Percentiles rank a stretch among this genome's conserved stretches.
Evolutionary conservation across 2,329 filamentous ascomycete genomes (phyloP).

Genomic region (Ambrosiella beaveri): DNA sequence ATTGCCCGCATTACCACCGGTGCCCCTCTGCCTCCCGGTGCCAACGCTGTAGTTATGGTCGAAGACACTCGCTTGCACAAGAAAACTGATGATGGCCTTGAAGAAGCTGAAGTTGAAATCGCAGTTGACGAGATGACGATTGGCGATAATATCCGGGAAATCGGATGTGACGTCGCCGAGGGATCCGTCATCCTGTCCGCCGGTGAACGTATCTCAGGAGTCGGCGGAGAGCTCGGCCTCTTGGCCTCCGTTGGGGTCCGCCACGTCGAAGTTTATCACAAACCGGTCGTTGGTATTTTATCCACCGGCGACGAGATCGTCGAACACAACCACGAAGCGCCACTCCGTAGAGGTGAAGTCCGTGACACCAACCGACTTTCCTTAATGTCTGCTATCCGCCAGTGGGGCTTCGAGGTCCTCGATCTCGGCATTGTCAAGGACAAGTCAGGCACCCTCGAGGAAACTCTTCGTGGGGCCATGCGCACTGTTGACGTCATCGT

Average conservation of each 20-base stretch:
- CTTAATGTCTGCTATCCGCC: constrained; percentile 57
- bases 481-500: constrained; percentile 65
- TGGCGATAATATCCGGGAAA: constrained; percentile 78
- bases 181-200: constrained; percentile 54
- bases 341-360: constrained; percentile 64
- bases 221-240: constrained; percentile 82
- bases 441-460: constrained; percentile 55
- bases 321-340: constrained; percentile 44
- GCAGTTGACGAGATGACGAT: constrained; percentile 55
- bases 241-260: constrained; percentile 67
- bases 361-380: constrained; percentile 86
- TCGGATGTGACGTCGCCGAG: constrained; percentile 69
- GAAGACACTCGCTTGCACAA: constrained; percentile 72
- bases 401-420: constrained; percentile 59
- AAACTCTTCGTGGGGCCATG: constrained; percentile 57
- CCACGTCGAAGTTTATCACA: constrained; percentile 54
- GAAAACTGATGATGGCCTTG: constrained; percentile 59
- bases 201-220: constrained; percentile 67
- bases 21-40: constrained; percentile 72
- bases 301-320: constrained; percentile 94
- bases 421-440: constrained; percentile 78
- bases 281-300: constrained; percentile 67
- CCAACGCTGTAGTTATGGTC: constrained; percentile 79
- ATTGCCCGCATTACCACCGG: constrained; percentile 89
- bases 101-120: constrained; percentile 81